Evolutionary conservation across 176 grass and related monocot genomes (phyloP).

Genomic region (Rhipidocladum racemiflorum): DNA sequence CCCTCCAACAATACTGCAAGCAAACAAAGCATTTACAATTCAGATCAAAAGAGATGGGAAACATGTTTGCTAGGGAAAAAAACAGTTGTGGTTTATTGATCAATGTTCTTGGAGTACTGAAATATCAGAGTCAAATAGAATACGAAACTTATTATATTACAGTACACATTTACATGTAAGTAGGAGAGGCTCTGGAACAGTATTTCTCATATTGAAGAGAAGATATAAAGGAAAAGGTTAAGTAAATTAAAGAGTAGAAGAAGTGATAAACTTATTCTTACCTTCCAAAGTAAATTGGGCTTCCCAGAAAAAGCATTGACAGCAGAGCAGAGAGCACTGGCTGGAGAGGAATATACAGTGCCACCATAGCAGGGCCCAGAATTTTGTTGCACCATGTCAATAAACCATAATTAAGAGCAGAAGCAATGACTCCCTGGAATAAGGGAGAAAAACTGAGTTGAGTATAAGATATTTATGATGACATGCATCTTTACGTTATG

Average conservation of each 20-base stretch:
- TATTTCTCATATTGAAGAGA: constrained; percentile 14
- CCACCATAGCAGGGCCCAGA: constrained; percentile 82
- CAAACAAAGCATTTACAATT: constrained; percentile 28
- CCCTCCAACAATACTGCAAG: constrained; percentile 84
- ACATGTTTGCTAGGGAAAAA: not conserved
- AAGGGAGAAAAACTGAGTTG: not conserved
- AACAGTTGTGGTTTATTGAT: not conserved
- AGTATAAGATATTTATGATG: not conserved
- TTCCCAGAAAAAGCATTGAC: constrained; percentile 77
- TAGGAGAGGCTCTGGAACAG: not conserved
- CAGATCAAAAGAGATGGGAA: constrained; percentile 28
- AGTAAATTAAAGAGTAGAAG: constrained; percentile 1
- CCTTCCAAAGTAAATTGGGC: constrained; percentile 88
- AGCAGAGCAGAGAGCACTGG: constrained; percentile 76
- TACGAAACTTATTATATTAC: not conserved
- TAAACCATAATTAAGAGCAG: constrained; percentile 77
- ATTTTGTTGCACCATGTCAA: constrained; percentile 97
- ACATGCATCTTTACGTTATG: not conserved
- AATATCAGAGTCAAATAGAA: not conserved
- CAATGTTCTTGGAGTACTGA: not conserved
- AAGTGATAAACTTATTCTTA: constrained; percentile 22
- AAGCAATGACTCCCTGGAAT: constrained; percentile 72
- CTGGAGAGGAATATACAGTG: constrained; percentile 86
- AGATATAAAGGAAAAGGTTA: not conserved
- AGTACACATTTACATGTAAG: not conserved